phyloP scores from a whole-genome alignment of 805 yeast species.

The Myxozyma melibiosi region DNA sequence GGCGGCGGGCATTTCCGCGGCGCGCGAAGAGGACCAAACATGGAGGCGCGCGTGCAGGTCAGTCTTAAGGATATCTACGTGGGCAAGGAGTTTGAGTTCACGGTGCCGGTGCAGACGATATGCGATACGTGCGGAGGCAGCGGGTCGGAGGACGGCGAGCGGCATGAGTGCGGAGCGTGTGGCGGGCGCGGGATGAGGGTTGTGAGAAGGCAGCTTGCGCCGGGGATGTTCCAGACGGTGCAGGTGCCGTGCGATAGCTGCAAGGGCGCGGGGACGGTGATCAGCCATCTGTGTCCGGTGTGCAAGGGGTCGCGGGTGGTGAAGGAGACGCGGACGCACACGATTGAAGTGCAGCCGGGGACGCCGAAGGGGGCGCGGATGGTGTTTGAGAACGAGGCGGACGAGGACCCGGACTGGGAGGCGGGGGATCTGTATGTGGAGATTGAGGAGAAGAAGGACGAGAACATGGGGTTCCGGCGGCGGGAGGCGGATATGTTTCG shows the following conservation, averaged over 20 bases:
- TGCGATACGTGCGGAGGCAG: constrained; percentile 81
- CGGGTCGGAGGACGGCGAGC: constrained; percentile 80
- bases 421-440: constrained; percentile 79
- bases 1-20: constrained; percentile 44
- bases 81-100: constrained; percentile 66
- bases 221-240: constrained; percentile 85
- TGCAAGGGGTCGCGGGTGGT: constrained; percentile 75
- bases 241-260: constrained; percentile 80
- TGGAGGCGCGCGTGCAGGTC: constrained; percentile 58
- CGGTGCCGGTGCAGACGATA: constrained; percentile 66
- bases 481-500: constrained; percentile 73
- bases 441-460: constrained; percentile 55
- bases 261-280: constrained; percentile 71
- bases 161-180: constrained; percentile 67
- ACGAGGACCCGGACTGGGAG: constrained; percentile 76
- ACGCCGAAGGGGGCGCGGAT: constrained; percentile 60
- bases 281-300: constrained; percentile 61
- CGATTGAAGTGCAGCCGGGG: constrained; percentile 71
- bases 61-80: constrained; percentile 66
- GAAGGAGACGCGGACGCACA: constrained; percentile 57
- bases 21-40: constrained; percentile 61
- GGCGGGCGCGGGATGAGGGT: constrained; percentile 71
- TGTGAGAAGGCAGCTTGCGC: constrained; percentile 75
- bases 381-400: constrained; percentile 73
- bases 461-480: constrained; percentile 83